These are phyloP conservation scores for Salix dunnii DNA, from an alignment of 345 rosid genomes.

Conservation along the genomic window DNA sequence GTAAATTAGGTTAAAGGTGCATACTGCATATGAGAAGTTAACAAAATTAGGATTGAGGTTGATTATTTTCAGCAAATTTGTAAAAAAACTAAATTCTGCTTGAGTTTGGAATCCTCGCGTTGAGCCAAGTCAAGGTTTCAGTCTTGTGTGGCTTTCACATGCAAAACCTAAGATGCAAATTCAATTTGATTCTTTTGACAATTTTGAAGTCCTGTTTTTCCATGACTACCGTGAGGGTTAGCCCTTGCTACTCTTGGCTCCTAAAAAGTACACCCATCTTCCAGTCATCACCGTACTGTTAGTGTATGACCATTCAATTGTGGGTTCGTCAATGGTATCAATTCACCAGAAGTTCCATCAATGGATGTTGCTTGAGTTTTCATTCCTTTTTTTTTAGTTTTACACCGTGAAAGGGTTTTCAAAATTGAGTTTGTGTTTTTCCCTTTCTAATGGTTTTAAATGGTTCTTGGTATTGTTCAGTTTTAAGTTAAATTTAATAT, in stretches of 20 bases:
- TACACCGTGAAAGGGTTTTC: neutral
- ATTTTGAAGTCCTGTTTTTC: neutral
- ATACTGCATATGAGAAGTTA: neutral
- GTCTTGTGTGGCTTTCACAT: neutral
- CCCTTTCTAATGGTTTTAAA: neutral
- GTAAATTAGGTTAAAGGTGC: conserved; percentile 15
- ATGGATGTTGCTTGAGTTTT: neutral
- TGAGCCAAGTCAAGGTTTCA: neutral
- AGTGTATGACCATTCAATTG: neutral
- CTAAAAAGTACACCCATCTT: neutral
- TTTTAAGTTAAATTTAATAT: neutral
- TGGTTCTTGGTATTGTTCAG: neutral
- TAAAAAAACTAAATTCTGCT: too few species aligned
- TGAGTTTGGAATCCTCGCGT: too few species aligned
- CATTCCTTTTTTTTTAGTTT: neutral
- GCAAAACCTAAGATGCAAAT: neutral
- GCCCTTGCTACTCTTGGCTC: neutral
- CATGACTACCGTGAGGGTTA: neutral
- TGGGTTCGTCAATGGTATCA: neutral
- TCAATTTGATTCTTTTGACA: neutral
- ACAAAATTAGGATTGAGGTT: too few species aligned
- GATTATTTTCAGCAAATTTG: too few species aligned
- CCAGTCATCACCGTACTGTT: neutral
- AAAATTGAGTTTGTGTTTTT: neutral
- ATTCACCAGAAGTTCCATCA: neutral